These are phyloP conservation scores for Bombardia bombarda DNA, from an alignment of 495 filamentous ascomycete species.

Conservation along the genomic window DNA sequence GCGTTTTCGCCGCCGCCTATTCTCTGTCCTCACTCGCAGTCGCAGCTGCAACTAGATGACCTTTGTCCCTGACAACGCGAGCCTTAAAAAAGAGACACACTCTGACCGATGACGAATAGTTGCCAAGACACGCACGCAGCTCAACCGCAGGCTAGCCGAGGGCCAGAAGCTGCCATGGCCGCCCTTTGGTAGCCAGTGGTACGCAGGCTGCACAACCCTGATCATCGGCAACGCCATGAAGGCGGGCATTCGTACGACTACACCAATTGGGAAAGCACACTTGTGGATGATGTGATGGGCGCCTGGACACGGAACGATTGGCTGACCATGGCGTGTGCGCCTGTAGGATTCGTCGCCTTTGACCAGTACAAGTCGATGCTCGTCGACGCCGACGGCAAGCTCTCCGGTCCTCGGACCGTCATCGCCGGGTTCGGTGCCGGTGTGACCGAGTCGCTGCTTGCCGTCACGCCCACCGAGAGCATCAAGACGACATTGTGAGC, in stretches of 20 bases:
- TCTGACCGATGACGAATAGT: constrained; percentile 41
- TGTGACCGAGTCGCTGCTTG: constrained; percentile 84
- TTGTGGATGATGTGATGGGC: too few relatives aligned
- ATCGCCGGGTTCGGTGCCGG: constrained; percentile 92
- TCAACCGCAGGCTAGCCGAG: constrained; percentile 75
- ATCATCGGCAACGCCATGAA: constrained; percentile 96
- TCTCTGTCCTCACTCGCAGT: constrained; percentile 6
- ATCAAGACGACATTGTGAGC: constrained; percentile 88
- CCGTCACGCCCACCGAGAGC: constrained; percentile 94
- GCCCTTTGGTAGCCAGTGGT: constrained; percentile 90
- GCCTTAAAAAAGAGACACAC: too few relatives aligned
- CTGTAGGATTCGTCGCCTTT: constrained; percentile 87
- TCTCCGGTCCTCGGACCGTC: constrained; percentile 84
- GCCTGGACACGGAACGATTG: too few relatives aligned
- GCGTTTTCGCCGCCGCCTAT: constrained; percentile 19
- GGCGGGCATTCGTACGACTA: constrained; percentile 75
- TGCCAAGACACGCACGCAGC: constrained; percentile 90
- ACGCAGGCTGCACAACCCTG: constrained; percentile 93
- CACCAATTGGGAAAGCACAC: too few relatives aligned
- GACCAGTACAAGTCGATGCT: constrained; percentile 83
- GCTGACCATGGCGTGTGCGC: too few relatives aligned
- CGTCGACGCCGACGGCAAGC: constrained; percentile 76
- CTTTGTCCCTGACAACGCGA: too few relatives aligned
- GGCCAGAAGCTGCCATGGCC: constrained; percentile 91
- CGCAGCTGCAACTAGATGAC: constrained; percentile 7